Evolutionary conservation across 192 early-diverging fungal species (phyloP), one percentile per base, ranked within the genome.

Genomic region (Podochytrium sp.): DNA sequence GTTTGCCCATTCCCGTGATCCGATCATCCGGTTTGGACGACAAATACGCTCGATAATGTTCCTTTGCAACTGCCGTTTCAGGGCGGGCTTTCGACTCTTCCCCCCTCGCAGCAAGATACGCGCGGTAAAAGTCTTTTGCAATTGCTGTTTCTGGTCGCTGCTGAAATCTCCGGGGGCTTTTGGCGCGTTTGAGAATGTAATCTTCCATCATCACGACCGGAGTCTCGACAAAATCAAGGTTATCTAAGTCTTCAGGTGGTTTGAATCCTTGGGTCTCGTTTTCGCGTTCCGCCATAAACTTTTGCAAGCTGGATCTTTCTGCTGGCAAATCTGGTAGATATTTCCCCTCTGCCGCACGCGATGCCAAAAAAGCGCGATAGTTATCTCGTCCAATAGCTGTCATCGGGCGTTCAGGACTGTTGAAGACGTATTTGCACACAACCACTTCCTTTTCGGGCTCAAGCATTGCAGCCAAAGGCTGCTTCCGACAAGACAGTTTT

Each of bases 101-200:
- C 10, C 63, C 43, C 3, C 12, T 3, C 3, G 63, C 63, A 3
- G 51, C 51, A 2, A 68, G 34, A 34, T 33, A 68, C 4, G 51
- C 43, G 7, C 66, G 29, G n/a, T 34, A 38, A 38, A 53, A 53
- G 27, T 68, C 66, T 68, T 55, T 51, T 4, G 66, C 66, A 35
- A 55, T 35, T 34, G 66, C 66, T 10, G 66, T 68, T 35, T 68
- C 66, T 27, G 66, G 66, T n/a, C 66, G 5, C 23, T 34, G n/a
- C n/a, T n/a, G n/a, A n/a, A n/a, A n/a, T n/a, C n/a, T n/a, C n/a
- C n/a, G n/a, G n/a, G n/a, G n/a, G 52, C 4, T 55, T 6, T 55
- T 55, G 52, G 5, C 23, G 52, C 10, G 52, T 25, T 55, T 23
- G n/a, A 55, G 5, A 4, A 55, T 23, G 29, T 27, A 55, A 27